Base-by-base conservation (phyloP, 495 filamentous ascomycete species). In the Filosporella fistucella region DNA sequence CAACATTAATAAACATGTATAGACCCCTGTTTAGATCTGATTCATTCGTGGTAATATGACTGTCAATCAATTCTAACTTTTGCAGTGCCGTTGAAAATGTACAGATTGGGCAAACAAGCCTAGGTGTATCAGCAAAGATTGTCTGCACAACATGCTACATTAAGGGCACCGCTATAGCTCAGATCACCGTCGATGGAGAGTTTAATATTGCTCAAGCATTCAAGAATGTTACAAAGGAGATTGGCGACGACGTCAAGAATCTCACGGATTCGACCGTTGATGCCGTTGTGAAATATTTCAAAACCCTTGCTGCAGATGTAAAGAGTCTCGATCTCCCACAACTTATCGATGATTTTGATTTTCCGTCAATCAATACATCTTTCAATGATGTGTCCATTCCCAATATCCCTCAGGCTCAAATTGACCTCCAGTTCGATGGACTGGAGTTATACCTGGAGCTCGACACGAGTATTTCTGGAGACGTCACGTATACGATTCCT, bases 381-480 rank as follows among this genome's bases (percentile, higher is more conserved):
- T 54, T 54, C 51, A 61, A 70, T 43, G 57, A 69, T 30, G 33
- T 69, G 6, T 63, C 69, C 28, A n/a, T 75, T 10, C 61, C 64
- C 1, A 58, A 58, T 10, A 60, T 79, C 12, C 69, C 71, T 5
- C 66, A 66, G 40, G 65, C 63, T 29, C 43, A 61, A 17, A 55
- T 76, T 13, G 50, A 60, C 14, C 72, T 78, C 40, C 47, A 68
- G 38, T 76, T 80, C 25, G 71, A 74, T 43, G 63, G 62, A 16
- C 42, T 80, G 33, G 75, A 80, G 57, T 48, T 80, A 1, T 80
- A 78, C 51, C 62, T 77, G 56, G 51, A 69, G 37, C 34, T 78
- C 21, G 68, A 77, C 40, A 70, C 72, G 0, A 61, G 58, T 8
- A 44, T 78, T 7, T 53, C 63, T 0, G 59, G 59, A 8, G 66